phyloP scores from a whole-genome alignment of 2,329 filamentous ascomycete genomes.

The Chalaropsis ovoidea region DNA sequence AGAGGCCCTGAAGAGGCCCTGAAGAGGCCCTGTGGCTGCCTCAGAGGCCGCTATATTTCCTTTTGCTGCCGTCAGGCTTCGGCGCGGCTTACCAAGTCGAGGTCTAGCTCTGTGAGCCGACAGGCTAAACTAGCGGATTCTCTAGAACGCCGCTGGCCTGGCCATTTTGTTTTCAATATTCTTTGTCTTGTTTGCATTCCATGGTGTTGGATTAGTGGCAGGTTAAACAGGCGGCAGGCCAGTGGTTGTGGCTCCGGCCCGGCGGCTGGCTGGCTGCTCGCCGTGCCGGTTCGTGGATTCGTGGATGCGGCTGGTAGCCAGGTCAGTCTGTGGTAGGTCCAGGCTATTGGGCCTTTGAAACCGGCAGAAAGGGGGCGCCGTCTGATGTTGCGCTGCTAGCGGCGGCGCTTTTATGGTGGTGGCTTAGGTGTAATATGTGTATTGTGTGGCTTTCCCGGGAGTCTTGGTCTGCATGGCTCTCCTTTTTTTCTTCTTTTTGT shows the following conservation, averaged over 20 bases:
- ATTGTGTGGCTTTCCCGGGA: too few relatives aligned
- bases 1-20: not conserved
- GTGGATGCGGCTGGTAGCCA: not conserved
- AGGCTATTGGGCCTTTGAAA: too few relatives aligned
- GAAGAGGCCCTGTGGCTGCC: not conserved
- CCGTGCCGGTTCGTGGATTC: not conserved
- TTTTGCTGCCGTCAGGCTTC: not conserved
- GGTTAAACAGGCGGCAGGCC: not conserved
- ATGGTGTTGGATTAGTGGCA: not conserved
- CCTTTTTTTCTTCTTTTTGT: not conserved
- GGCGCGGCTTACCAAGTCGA: conserved; percentile 3
- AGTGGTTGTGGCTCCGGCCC: not conserved
- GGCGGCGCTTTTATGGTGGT: not conserved
- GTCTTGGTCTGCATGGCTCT: not conserved
- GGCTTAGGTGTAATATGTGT: not conserved
- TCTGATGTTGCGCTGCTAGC: not conserved
- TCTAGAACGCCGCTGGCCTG: not conserved
- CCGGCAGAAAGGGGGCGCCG: not conserved
- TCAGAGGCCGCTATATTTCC: not conserved
- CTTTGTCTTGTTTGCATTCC: conserved; percentile 1
- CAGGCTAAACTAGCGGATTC: not conserved
- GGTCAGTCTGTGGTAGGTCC: not conserved
- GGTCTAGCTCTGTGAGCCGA: not conserved
- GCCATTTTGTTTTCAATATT: not conserved
- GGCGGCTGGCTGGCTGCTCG: not conserved